phyloP scores from a whole-genome alignment of 2,329 filamentous ascomycete genomes.

The Colletotrichum camelliae region DNA sequence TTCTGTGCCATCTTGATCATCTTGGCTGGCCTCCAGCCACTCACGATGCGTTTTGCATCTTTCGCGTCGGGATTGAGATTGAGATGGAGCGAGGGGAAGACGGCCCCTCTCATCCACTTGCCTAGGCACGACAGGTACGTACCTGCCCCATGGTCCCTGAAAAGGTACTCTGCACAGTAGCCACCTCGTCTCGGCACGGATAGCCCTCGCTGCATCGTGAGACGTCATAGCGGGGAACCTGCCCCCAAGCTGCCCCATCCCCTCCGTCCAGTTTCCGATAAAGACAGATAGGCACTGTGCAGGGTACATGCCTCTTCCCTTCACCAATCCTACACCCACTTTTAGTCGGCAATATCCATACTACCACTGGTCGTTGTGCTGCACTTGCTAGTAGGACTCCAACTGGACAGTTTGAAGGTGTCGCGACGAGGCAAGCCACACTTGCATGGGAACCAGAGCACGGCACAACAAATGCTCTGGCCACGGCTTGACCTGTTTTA shows the following conservation, averaged over 20 bases:
- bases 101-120: neutral
- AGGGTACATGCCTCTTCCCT: neutral
- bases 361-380: neutral
- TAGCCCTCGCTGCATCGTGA: neutral
- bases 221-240: slow-evolving; percentile 14
- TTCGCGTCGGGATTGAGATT: neutral
- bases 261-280: slow-evolving; percentile 6
- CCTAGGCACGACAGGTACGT: neutral
- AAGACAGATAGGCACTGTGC: neutral
- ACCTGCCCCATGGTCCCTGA: neutral
- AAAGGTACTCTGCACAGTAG: neutral
- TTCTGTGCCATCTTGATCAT: neutral
- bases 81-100: neutral
- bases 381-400: neutral
- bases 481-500: neutral
- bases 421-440: neutral
- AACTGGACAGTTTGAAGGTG: neutral
- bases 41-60: neutral
- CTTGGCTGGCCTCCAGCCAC: neutral
- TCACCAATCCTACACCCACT: neutral
- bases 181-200: neutral
- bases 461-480: neutral
- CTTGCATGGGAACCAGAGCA: neutral
- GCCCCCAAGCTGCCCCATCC: neutral
- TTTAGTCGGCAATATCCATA: neutral